Percentiles rank a stretch among this genome's conserved stretches.
These are phyloP conservation scores for Cladosporium oxysporum DNA, from an alignment of 2,329 filamentous ascomycete genomes.

Conservation along the genomic window DNA sequence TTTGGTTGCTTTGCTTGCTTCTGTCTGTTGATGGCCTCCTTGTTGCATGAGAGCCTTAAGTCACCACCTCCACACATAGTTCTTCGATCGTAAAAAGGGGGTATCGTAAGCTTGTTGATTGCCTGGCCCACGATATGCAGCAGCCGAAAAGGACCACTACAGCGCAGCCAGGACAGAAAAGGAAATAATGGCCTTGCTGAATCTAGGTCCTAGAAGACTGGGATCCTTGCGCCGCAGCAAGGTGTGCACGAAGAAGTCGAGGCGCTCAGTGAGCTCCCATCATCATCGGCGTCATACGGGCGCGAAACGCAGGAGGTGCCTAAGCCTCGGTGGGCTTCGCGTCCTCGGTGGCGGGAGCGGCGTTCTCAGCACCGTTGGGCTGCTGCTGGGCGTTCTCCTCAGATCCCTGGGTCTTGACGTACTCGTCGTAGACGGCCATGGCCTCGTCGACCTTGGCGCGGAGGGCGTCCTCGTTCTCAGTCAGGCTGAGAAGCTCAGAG, in stretches of 20 bases:
- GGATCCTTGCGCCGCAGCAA: not conserved
- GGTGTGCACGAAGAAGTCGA: not conserved
- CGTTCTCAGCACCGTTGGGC: slow-evolving; percentile 38
- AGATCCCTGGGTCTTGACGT: slow-evolving; percentile 80
- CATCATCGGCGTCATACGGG: slow-evolving; percentile 11
- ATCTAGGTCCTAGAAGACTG: slow-evolving; percentile 3
- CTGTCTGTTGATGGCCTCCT: slow-evolving; percentile 5
- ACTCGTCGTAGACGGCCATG: slow-evolving; percentile 96
- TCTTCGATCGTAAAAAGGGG: slow-evolving; percentile 21
- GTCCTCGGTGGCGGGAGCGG: slow-evolving; percentile 37
- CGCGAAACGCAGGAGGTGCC: slow-evolving; percentile 24
- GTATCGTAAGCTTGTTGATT: slow-evolving; percentile 21
- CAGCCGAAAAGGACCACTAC: not conserved
- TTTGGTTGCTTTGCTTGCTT: slow-evolving; percentile 2
- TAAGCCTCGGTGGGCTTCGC: slow-evolving; percentile 35
- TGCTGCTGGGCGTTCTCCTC: slow-evolving; percentile 33
- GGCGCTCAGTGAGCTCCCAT: slow-evolving; percentile 8
- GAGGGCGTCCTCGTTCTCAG: slow-evolving; percentile 85
- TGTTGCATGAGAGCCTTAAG: not conserved
- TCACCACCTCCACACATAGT: slow-evolving; percentile 9
- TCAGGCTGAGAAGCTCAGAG: slow-evolving; percentile 87
- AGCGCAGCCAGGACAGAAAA: slow-evolving; percentile 9
- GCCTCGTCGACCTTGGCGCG: slow-evolving; percentile 97
- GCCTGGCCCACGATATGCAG: not conserved
- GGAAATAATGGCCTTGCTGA: slow-evolving; percentile 15